Evolutionary conservation across 257 asterid species (phyloP), one percentile per base, ranked within the genome.

Genomic region (Schizonepeta tenuifolia): DNA sequence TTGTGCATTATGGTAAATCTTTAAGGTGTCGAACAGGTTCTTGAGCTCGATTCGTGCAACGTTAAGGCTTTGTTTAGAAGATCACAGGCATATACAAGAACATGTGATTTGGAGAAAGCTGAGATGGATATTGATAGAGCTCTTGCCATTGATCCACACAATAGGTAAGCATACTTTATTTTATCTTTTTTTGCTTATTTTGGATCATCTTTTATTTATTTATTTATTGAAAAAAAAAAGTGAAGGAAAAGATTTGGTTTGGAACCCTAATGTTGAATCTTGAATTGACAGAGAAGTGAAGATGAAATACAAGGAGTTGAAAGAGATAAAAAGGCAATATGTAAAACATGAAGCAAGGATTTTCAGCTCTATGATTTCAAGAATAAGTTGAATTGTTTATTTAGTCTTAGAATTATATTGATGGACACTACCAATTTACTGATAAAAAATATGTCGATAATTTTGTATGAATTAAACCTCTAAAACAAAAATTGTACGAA

Each of bases 1-100:
- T 70, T 68, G 26, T 70, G 11, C 40, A 17, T n/a, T 22, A 15
- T 33, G 47, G 2, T 43, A 13, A 63, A 65, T 13, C 41, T 21
- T 65, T 6, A 44, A 65, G 56, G 9, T 24, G 1, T 58, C 54
- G 10, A 65, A 47, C 83, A 86, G 91, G 91, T 65, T 7, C 73
- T 88, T 33, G 90, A 86, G 54, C 54, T 79, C 12, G 87, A 86
- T 73, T 74, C 87, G 3, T 64, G 17, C 22, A 84, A 81, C 41
- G 73, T 83, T 20, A 86, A 88, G 75, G 95, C 95, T 15, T 77
- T 88, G 15, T 88, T 79, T 36, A 80, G 90, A 84, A 78, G 95
- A 81, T 73, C 91, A 2, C 83, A 86, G 49, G 91, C 91, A 31
- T 78, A 80, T 41, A 43, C 81, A 70, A 76, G 69, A 64, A 83